phyloP scores from a whole-genome alignment of 1,139 yeast genomes.

The Blastobotrys buckinghamii region DNA sequence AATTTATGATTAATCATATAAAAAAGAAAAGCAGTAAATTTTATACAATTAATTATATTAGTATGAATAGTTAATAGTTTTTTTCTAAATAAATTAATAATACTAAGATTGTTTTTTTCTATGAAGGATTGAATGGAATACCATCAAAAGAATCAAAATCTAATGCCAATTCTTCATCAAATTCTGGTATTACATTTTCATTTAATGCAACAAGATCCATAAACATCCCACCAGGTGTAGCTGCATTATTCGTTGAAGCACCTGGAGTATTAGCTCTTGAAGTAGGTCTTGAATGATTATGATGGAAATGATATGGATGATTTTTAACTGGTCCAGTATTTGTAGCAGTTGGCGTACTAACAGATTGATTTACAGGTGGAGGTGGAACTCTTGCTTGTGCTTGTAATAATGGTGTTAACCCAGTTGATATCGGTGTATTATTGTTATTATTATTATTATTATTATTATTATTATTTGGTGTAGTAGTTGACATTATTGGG shows the following conservation, averaged over 20 bases:
- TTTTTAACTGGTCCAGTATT: background rate
- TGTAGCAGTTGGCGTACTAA: conserved; percentile 5
- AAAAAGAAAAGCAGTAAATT: too few species aligned
- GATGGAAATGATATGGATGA: background rate
- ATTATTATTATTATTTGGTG: too few species aligned
- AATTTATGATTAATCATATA: too few species aligned
- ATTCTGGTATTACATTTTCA: conserved; percentile 17
- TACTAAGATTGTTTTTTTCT: conserved; percentile 1
- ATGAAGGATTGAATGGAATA: conserved; percentile 29
- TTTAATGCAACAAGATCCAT: conserved; percentile 23
- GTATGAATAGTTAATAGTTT: background rate
- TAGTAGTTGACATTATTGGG: too few species aligned
- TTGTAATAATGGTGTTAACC: too few species aligned
- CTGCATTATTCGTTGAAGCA: conserved; percentile 10
- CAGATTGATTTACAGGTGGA: conserved; percentile 2
- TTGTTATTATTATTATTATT: too few species aligned
- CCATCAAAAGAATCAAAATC: conserved; percentile 24
- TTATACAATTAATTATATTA: too few species aligned
- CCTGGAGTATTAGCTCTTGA: background rate
- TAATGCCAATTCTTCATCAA: conserved; percentile 20
- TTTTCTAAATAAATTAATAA: background rate
- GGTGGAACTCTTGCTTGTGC: too few species aligned
- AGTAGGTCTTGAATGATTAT: background rate
- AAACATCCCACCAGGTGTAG: conserved; percentile 16
- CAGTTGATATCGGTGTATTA: too few species aligned